Conservation (phyloP, 495 filamentous ascomycete species). For the Penicillium maclennaniae region DNA sequence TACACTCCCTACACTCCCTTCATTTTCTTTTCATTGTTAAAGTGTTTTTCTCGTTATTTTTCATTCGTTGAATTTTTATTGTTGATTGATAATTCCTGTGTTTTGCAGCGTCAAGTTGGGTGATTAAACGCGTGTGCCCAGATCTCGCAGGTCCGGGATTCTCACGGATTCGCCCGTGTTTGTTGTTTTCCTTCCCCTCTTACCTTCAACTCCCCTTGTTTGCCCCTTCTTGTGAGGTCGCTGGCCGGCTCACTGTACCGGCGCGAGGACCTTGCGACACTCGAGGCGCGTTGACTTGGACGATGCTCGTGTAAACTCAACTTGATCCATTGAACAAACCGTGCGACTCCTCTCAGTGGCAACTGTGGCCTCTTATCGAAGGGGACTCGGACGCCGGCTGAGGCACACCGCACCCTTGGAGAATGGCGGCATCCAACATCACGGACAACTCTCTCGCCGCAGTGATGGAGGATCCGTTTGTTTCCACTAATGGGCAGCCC, state of each 20-base stretch:
- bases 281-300: conserved; percentile 19
- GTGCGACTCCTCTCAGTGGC: conserved; percentile 27
- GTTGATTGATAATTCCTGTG: conserved; percentile 14
- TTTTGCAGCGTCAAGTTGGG: conserved; percentile 24
- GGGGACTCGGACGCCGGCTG: conserved; percentile 25
- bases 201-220: conserved; percentile 11
- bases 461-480: conserved; percentile 55
- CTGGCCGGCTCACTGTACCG: conserved; percentile 33
- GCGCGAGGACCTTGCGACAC: conserved; percentile 7
- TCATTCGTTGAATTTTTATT: conserved; percentile 10
- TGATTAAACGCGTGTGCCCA: conserved; percentile 15
- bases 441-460: conserved; percentile 24
- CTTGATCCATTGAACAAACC: conserved; percentile 6
- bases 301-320: conserved; percentile 34
- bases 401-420: conserved; percentile 12
- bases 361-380: conserved; percentile 21
- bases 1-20: conserved; percentile 15
- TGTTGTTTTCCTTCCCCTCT: conserved; percentile 10
- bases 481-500: conserved; percentile 35
- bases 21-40: conserved; percentile 11
- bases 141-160: conserved; percentile 14
- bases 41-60: conserved; percentile 10
- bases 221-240: conserved; percentile 22
- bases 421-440: conserved; percentile 17
- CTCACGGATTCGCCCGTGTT: conserved; percentile 24